phyloP scores from a whole-genome alignment of 495 filamentous ascomycete genomes.

The Hyphodiscus hymeniophilus region DNA sequence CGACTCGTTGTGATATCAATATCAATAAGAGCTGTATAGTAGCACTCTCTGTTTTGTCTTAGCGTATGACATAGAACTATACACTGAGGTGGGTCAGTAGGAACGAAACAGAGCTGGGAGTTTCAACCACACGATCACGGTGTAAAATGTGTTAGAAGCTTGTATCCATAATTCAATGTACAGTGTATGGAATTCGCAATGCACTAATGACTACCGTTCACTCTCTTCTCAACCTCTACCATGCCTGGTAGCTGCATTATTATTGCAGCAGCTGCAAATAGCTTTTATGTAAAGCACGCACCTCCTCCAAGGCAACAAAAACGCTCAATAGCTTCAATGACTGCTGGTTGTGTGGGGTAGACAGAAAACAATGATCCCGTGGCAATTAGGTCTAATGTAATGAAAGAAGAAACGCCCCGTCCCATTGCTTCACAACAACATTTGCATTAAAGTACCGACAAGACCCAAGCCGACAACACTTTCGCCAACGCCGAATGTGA shows the following conservation, averaged over 20 bases:
- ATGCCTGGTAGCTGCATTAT: background rate
- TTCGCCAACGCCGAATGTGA: slow-evolving; percentile 28
- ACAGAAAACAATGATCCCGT: slow-evolving; percentile 19
- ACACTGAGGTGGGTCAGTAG: no score
- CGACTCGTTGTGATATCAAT: no score
- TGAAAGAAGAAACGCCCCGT: slow-evolving; percentile 21
- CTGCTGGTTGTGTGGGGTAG: slow-evolving; percentile 5
- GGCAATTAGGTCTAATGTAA: slow-evolving; percentile 29
- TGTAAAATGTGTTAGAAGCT: background rate
- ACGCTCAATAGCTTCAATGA: slow-evolving; percentile 17
- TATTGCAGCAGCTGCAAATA: background rate
- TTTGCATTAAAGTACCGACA: slow-evolving; percentile 25
- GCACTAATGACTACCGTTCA: background rate
- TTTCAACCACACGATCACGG: no score
- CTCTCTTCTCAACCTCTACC: background rate
- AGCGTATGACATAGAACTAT: no score
- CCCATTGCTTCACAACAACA: slow-evolving; percentile 27
- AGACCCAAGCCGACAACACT: slow-evolving; percentile 25
- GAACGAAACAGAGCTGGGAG: no score
- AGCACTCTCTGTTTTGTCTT: no score
- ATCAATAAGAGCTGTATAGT: no score
- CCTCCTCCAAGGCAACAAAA: slow-evolving; percentile 2
- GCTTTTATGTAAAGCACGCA: slow-evolving; percentile 6
- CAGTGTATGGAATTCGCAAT: background rate
- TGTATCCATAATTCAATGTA: slow-evolving; percentile 1